Percentiles rank a stretch among this genome's conserved stretches.
These are phyloP conservation scores for Globisporangium megalacanthum DNA, from an alignment of 352 stramenopile species.

Conservation along the genomic window DNA sequence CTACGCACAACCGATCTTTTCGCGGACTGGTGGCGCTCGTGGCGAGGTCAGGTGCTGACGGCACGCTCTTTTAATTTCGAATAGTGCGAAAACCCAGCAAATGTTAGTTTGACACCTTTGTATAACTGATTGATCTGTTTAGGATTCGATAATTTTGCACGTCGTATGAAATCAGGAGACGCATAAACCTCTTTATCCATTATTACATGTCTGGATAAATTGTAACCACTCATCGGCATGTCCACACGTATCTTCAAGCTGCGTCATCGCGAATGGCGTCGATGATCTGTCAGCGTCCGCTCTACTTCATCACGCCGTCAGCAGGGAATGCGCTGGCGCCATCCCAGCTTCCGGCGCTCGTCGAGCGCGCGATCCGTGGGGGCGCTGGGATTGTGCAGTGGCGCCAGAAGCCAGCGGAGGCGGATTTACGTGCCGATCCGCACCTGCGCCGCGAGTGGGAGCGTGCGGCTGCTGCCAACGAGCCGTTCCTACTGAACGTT, in stretches of 20 bases:
- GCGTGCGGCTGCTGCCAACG: not conserved
- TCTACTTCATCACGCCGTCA: conserved; percentile 67
- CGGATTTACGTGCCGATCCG: conserved; percentile 20
- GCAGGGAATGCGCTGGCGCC: conserved; percentile 20
- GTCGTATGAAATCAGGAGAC: not conserved
- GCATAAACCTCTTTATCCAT: not conserved
- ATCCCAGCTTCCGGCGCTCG: conserved; percentile 22
- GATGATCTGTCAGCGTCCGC: conserved; percentile 9
- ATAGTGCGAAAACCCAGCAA: not conserved
- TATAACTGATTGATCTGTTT: not conserved
- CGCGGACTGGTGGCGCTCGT: not conserved
- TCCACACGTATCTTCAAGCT: not conserved
- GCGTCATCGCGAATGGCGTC: not conserved
- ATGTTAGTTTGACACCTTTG: not conserved
- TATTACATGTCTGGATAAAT: not conserved
- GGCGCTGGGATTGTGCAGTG: conserved; percentile 45
- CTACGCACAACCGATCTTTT: conserved; percentile 9
- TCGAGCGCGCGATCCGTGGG: conserved; percentile 39
- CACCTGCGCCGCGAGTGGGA: conserved; percentile 25
- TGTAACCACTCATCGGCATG: conserved; percentile 1
- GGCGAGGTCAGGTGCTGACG: not conserved
- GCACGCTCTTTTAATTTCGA: too few relatives aligned
- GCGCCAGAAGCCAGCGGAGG: conserved; percentile 38
- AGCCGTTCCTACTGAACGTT: conserved; percentile 31
- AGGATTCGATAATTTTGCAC: not conserved